Conservation (phyloP, 2,329 filamentous ascomycete genomes). For the Diaporthe capsici region DNA sequence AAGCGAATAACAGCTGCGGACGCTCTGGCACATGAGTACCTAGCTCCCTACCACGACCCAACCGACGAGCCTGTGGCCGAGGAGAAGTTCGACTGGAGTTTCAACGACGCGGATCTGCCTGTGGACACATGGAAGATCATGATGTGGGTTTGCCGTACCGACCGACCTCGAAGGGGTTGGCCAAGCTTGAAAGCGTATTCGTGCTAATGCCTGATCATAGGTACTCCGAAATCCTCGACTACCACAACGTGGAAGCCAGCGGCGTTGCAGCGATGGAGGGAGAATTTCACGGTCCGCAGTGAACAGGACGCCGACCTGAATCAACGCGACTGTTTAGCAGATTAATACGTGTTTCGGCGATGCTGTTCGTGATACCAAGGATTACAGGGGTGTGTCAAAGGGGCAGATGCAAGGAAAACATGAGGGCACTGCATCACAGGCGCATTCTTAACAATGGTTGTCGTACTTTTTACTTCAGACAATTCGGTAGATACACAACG, state of each 20-base stretch:
- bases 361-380: constrained; percentile 41
- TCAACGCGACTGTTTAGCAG: constrained; percentile 16
- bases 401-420: constrained; percentile 36
- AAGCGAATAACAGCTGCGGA: constrained; percentile 91
- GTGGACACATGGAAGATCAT: constrained; percentile 99
- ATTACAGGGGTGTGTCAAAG: constrained; percentile 32
- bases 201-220: constrained; percentile 60
- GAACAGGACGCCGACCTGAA: constrained; percentile 11
- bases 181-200: background rate
- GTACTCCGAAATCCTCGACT: constrained; percentile 99
- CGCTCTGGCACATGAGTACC: constrained; percentile 91
- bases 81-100: constrained; percentile 99
- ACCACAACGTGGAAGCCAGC: constrained; percentile 87
- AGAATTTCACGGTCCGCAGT: constrained; percentile 56
- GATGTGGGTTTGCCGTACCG: constrained; percentile 78
- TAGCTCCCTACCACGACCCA: constrained; percentile 96
- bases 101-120: constrained; percentile 96
- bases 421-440: constrained; percentile 38
- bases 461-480: constrained; percentile 21
- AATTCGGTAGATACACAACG: constrained; percentile 22
- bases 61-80: constrained; percentile 95
- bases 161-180: background rate
- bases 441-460: constrained; percentile 29
- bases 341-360: constrained; percentile 38
- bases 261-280: constrained; percentile 54